phyloP scores from a whole-genome alignment of 2,329 filamentous ascomycete species.

The Botrytis aclada region DNA sequence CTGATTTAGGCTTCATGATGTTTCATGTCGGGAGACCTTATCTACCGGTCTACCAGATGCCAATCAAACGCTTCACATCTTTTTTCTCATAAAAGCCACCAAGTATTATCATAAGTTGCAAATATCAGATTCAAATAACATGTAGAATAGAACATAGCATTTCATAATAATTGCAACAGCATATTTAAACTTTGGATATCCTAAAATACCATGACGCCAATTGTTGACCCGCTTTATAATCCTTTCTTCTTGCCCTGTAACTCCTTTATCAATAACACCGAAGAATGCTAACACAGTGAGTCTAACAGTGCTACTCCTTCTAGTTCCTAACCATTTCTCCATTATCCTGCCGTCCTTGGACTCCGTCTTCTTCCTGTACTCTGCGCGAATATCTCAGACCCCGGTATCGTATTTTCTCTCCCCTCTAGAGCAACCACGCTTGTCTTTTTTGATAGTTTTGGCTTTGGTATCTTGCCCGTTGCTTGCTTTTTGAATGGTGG shows the following conservation, averaged over 20 bases:
- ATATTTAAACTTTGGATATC: not conserved
- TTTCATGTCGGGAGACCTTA: not conserved
- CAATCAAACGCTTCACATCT: not conserved
- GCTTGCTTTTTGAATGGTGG: constrained; percentile 32
- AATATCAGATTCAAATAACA: not conserved
- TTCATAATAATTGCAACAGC: not conserved
- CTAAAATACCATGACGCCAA: constrained; percentile 2
- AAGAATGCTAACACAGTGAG: not conserved
- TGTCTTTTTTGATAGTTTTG: constrained; percentile 41
- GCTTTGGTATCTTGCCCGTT: constrained; percentile 43
- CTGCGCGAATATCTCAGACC: constrained; percentile 21
- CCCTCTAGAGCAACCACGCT: constrained; percentile 44
- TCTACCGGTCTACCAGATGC: not conserved
- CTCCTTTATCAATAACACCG: not conserved
- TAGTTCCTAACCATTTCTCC: not conserved
- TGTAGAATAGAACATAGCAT: not conserved
- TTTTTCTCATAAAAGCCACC: not conserved
- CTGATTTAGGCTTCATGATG: not conserved
- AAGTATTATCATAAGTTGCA: not conserved
- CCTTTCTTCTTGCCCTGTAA: not conserved
- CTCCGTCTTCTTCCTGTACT: constrained; percentile 37
- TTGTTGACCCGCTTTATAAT: not conserved
- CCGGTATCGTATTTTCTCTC: constrained; percentile 41
- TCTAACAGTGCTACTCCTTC: not conserved
- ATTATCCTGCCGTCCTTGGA: constrained; percentile 27